These are phyloP conservation scores for Stephanocyclus meneghinianus DNA, from an alignment of 352 stramenopile species.

Conservation along the genomic window DNA sequence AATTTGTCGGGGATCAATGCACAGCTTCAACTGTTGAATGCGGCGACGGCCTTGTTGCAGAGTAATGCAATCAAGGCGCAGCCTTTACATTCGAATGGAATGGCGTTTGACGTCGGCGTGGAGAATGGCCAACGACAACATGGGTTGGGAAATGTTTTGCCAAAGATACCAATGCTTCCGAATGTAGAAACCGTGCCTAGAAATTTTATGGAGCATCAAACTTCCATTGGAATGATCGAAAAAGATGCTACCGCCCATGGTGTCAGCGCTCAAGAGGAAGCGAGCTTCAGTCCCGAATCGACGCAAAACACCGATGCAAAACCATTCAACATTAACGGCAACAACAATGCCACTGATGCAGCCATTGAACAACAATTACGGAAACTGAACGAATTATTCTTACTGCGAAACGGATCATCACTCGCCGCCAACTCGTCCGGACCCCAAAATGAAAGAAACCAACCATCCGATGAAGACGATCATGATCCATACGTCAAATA, in stretches of 20 bases:
- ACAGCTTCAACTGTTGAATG: constrained; percentile 40
- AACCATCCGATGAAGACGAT: constrained; percentile 6
- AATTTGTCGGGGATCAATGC: constrained; percentile 27
- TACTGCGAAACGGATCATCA: constrained; percentile 9
- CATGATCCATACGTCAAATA: constrained; percentile 4
- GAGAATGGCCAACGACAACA: background rate
- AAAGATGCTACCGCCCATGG: background rate
- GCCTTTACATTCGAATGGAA: background rate
- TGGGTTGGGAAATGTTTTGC: background rate
- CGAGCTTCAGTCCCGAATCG: background rate
- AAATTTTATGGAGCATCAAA: constrained; percentile 1
- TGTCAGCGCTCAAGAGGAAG: background rate
- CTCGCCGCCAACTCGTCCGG: background rate
- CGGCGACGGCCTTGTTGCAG: constrained; percentile 40
- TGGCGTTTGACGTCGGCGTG: background rate
- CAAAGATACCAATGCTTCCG: constrained; percentile 3
- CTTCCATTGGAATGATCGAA: background rate
- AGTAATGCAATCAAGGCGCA: constrained; percentile 6
- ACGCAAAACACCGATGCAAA: background rate
- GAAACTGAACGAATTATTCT: constrained; percentile 55
- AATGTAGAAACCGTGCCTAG: background rate
- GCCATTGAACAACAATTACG: constrained; percentile 51
- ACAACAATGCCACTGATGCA: constrained; percentile 30
- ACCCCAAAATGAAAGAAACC: background rate
- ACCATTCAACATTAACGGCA: background rate